These are phyloP conservation scores for Solanum virginianum DNA, from an alignment of 257 asterid genomes.

Conservation along the genomic window DNA sequence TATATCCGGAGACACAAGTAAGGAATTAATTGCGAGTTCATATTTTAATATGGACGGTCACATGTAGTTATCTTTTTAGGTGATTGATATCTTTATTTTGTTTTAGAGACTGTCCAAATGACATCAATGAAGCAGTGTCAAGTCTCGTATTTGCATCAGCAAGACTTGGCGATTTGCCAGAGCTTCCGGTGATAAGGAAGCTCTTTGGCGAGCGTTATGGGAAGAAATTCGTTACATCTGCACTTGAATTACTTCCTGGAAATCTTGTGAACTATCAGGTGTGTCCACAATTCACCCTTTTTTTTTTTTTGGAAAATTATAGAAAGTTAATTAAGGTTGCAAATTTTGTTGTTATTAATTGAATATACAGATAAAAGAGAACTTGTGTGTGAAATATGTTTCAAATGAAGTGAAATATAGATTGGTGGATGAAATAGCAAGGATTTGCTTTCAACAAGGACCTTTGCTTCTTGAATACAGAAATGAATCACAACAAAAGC, in stretches of 20 bases:
- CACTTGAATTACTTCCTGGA: constrained; percentile 51
- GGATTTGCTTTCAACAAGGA: constrained; percentile 21
- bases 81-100: not conserved
- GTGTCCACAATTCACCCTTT: not conserved
- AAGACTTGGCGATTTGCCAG: constrained; percentile 70
- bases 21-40: not conserved
- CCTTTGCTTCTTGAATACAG: constrained; percentile 51
- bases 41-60: not conserved
- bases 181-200: constrained; percentile 41
- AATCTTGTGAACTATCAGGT: constrained; percentile 67
- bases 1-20: constrained; percentile 63
- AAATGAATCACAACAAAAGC: constrained; percentile 15
- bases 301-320: not conserved
- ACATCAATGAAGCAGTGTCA: constrained; percentile 69
- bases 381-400: constrained; percentile 17
- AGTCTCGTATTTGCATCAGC: constrained; percentile 71
- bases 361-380: constrained; percentile 39
- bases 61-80: not conserved
- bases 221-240: constrained; percentile 27
- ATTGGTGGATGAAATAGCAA: constrained; percentile 44
- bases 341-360: not conserved
- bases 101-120: constrained; percentile 68
- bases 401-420: constrained; percentile 46
- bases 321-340: not conserved
- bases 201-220: constrained; percentile 67